phyloP scores from a whole-genome alignment of 139 green algal genomes.

The Chlamydomonas sp. region DNA sequence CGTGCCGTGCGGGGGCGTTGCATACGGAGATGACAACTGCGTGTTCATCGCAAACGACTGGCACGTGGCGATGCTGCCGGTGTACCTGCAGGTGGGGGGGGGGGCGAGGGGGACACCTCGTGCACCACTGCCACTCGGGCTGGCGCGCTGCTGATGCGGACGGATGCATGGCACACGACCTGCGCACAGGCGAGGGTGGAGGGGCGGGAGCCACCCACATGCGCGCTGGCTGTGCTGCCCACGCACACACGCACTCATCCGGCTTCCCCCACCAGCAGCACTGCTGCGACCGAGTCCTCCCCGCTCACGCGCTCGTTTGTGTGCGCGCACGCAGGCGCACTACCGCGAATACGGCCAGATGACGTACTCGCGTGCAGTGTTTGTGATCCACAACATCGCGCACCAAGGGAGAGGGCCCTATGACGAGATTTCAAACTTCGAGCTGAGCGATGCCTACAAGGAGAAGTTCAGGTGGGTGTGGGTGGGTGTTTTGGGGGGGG shows the following conservation, averaged over 20 bases:
- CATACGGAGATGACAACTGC: slow-evolving; percentile 82
- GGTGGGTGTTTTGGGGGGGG: no score
- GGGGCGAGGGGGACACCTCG: neutral
- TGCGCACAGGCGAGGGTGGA: no score
- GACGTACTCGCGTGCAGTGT: slow-evolving; percentile 72
- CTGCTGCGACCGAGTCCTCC: no score
- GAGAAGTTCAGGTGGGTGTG: slow-evolving; percentile 42
- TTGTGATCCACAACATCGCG: slow-evolving; percentile 92
- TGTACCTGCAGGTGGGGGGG: slow-evolving; percentile 75
- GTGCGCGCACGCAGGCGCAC: slow-evolving; percentile 66
- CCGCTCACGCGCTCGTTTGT: no score
- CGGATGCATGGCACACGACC: no score
- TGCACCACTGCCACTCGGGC: no score
- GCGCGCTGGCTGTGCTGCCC: no score
- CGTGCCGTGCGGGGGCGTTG: slow-evolving; percentile 69
- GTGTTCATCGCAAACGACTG: slow-evolving; percentile 92
- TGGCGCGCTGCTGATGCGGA: neutral
- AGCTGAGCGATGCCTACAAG: slow-evolving; percentile 67
- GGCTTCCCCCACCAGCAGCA: no score
- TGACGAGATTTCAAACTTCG: slow-evolving; percentile 66
- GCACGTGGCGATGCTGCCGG: slow-evolving; percentile 82
- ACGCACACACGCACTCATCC: no score
- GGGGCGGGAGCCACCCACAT: no score
- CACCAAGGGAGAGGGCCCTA: slow-evolving; percentile 87
- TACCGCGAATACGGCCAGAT: slow-evolving; percentile 94